Evolutionary conservation across 129 eudicot genomes (phyloP).

Genomic region (Lactuca sativa): DNA sequence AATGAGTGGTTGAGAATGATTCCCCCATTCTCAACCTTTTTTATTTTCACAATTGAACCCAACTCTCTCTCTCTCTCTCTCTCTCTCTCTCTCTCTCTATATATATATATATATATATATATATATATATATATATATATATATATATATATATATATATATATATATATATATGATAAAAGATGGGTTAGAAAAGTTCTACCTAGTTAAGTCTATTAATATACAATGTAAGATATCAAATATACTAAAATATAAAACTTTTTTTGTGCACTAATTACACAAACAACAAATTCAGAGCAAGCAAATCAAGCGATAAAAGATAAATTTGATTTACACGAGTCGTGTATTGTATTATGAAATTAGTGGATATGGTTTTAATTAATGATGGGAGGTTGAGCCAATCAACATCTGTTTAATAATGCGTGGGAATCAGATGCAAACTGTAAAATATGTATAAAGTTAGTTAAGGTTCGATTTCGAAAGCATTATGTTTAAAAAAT

Average conservation of each 20-base stretch:
- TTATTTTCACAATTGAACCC: too few species aligned
- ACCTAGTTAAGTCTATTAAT: neutral
- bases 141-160: too few species aligned
- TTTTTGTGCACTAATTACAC: neutral
- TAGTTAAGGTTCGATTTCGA: constrained; percentile 32
- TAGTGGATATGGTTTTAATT: constrained; percentile 11
- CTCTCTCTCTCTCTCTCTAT: too few species aligned
- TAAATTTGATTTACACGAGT: neutral
- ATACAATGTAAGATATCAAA: too few species aligned
- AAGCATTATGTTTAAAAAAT: constrained; percentile 13
- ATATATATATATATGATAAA: too few species aligned
- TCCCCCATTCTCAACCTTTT: too few species aligned
- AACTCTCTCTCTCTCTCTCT: too few species aligned
- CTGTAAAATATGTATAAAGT: constrained; percentile 25
- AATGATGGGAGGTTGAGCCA: constrained; percentile 27
- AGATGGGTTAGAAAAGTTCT: too few species aligned
- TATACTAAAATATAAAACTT: too few species aligned
- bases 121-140: too few species aligned
- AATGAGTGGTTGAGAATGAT: too few species aligned
- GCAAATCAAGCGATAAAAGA: neutral
- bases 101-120: too few species aligned
- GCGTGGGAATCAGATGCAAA: constrained; percentile 40
- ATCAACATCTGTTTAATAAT: constrained; percentile 24
- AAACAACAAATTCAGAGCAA: neutral
- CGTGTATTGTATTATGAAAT: neutral